phyloP scores from a whole-genome alignment of 352 stramenopile species.

The Aphanomyces stellatus region DNA sequence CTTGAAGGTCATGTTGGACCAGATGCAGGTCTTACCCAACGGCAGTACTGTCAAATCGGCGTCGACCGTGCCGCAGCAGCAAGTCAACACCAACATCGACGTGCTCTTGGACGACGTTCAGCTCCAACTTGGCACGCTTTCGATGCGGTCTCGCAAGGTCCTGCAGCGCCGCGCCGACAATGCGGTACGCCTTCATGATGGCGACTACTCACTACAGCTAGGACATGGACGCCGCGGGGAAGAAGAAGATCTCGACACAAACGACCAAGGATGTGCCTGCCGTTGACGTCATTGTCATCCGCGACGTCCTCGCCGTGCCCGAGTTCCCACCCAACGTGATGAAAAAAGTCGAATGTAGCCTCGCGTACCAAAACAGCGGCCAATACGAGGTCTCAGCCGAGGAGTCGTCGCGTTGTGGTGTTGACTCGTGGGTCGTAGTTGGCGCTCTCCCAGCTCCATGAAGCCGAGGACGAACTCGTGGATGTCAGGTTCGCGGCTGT shows the following conservation, averaged over 20 bases:
- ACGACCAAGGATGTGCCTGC: background rate
- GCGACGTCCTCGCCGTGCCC: conserved; percentile 43
- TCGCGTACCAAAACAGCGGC: conserved; percentile 56
- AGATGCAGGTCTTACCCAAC: conserved; percentile 17
- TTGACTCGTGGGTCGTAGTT: conserved; percentile 29
- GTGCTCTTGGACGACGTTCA: conserved; percentile 9
- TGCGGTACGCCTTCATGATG: background rate
- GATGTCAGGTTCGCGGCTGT: conserved; percentile 25
- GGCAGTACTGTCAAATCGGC: background rate
- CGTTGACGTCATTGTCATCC: conserved; percentile 31
- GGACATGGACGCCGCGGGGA: background rate
- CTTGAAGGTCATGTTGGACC: conserved; percentile 16
- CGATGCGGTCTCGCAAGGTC: background rate
- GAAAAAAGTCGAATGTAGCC: conserved; percentile 38
- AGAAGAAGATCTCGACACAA: background rate
- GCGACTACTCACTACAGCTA: background rate
- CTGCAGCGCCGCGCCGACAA: background rate
- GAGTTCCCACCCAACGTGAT: conserved; percentile 30
- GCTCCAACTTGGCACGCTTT: background rate
- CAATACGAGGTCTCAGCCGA: conserved; percentile 51
- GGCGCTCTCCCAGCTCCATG: conserved; percentile 41
- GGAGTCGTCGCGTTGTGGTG: background rate
- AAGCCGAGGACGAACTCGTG: conserved; percentile 31
- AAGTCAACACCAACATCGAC: background rate
- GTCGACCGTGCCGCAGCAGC: background rate